Evolutionary conservation across 1,139 yeast genomes (phyloP), one percentile per base, ranked within the genome.

Genomic region (Hansenula anomala): DNA sequence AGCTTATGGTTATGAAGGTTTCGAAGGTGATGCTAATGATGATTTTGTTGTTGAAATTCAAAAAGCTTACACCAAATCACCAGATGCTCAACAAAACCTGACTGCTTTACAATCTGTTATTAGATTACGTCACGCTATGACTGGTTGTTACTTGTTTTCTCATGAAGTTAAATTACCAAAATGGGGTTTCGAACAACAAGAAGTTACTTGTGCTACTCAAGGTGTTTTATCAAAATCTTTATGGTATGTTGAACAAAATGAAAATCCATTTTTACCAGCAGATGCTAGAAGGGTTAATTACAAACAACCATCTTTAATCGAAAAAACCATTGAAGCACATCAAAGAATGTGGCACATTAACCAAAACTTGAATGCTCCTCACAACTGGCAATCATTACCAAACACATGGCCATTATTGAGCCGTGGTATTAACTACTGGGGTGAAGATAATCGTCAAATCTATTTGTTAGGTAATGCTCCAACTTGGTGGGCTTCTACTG

Each of bases 101-200:
- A 77, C 80, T 50, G 94, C 98, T 4, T 66, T 94, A 43, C 81
- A 86, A 40, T 83, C 97, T 33, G 73, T 86, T 43, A 86, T 94
- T 72, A 76, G 94, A 64, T 75, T 94, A 49, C 80, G 78, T 61
- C 98, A 94, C 59, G 89, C 94, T 37, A 78, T 86, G 81, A 74
- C 92, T 28, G 96, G 96, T 38, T 80, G 95, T 64, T 82, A 84
- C 56, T 70, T 94, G 55, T 92, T 90, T 64, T 87, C 97, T 22
- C 89, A 87, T 58, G 80, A 77, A 46, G 82, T 78, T 37, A 87
- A 86, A 63, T 76, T 92, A 51, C 98, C 98, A 42, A 82, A 80
- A 42, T 92, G 97, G 97, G 98, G 92, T 4, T 89, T 84, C 56
- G 94, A 84, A 52, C 98, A 94, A 67, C 97, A 88, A 64, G 99